Evolutionary conservation across 345 rosid species (phyloP), one percentile per base, ranked within the genome.

Genomic region (Euclidium syriacum): DNA sequence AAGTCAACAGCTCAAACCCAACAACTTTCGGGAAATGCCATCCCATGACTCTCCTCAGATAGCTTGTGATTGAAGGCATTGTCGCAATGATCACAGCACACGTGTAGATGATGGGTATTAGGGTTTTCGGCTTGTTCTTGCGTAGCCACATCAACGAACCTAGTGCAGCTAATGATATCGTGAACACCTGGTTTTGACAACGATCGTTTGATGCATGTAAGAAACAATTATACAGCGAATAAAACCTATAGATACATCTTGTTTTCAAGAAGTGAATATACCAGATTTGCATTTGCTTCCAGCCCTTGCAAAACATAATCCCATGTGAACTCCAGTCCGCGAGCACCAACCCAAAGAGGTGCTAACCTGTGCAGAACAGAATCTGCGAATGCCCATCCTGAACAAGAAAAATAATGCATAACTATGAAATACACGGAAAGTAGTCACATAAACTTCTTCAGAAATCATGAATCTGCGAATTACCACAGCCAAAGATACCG

Each of bases 381-480:
- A 83, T 92, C 98, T 23, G 98, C 95, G 8, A 92, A 92, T 32
- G 98, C 98, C 98, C 98, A 92, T 27, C 96, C 96, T 92, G 58
- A 80, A 65, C 33, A 52, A 6, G 25, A 42, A 73, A 42, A 46
- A 7, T 10, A 39, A 16, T 0, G 15, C 15, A 52, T 15, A n/a
- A n/a, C 7, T 34, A 14, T 41, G 16, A 22, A 17, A 5, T 32
- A n/a, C 14, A 52, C 18, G 2, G 14, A 20, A 51, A 19, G 19
- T 5, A 5, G 16, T 26, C 50, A 24, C 6, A 11, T 2, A 43
- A 16, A 52, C 18, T 40, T 15, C 10, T 29, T 10, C 1, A 46
- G 46, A 6, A 47, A 34, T 35, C 19, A 67, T 47, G 6, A 47
- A 39, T 34, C 2, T 49, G 33, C 4, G 22, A 14, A 48, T 29